Evolutionary conservation across 2,329 filamentous ascomycete genomes (phyloP), one percentile per base, ranked within the genome.

Genomic region (Cadophora malorum): DNA sequence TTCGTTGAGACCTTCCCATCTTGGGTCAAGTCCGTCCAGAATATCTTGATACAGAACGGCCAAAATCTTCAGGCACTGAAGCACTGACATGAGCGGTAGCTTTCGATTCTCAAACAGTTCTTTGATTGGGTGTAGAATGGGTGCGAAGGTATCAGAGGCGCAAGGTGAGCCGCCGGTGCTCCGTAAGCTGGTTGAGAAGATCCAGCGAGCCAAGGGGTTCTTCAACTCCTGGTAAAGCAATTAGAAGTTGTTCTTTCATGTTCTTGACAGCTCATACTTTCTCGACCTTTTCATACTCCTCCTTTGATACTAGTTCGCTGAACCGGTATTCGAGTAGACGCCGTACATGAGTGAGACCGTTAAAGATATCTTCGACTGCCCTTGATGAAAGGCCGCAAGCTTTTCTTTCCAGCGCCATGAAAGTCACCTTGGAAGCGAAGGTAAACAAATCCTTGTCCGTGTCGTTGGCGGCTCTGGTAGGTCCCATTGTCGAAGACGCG

Each of bases 31-130:
- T 61, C 58, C 58, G 58, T 61, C 38, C 23, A 47, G 23, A 61
- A 61, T 61, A n/a, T 61, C 58, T 61, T 61, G 31, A 61, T 61
- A 19, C 23, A 61, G 38, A 45, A 61, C 58, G 23, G 8, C 58
- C 58, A 61, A 61, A 61, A 61, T 61, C 58, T 61, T 61, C 21
- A 61, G 58, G 58, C 58, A 38, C 58, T 49, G 58, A 33, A 61
- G 58, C 58, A 61, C 23, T 49, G 23, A 31, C 14, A 61, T 61
- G 38, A 61, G 38, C 58, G 38, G 58, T 45, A 61, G 58, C 58
- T 61, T 38, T 61, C 41, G 58, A 61, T 61, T 61, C 58, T 61
- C 58, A 61, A 61, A 61, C 23, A 61, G 25, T 61, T 49, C 38
- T 61, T 61, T 49, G 55, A 61, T 45, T 61, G 38, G 58, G 58